Percentiles rank a stretch among this genome's conserved stretches.
Evolutionary conservation across 768 basidiomycete genomes (phyloP).

Genomic region (Epithele typhae): DNA sequence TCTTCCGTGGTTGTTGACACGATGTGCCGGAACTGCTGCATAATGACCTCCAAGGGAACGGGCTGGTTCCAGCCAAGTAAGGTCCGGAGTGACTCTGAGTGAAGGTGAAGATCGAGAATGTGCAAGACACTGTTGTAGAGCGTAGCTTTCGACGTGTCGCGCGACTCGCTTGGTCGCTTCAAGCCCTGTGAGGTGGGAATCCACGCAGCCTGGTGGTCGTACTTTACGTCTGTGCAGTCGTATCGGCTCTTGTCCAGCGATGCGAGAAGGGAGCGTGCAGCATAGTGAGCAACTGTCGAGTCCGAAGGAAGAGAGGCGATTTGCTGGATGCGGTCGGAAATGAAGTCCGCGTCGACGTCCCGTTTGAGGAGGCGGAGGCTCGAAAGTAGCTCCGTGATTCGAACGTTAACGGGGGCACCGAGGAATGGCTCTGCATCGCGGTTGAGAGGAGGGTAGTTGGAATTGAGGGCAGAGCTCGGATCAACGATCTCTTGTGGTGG

Average conservation of each 20-base stretch:
- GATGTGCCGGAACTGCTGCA: not conserved
- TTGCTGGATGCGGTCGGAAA: not conserved
- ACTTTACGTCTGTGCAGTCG: conserved; percentile 14
- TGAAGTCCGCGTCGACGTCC: not conserved
- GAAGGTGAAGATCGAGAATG: conserved; percentile 20
- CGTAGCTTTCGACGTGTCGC: conserved; percentile 10
- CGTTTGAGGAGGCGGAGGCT: not conserved
- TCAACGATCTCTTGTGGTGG: conserved; percentile 4
- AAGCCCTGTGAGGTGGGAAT: conserved; percentile 36
- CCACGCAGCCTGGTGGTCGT: conserved; percentile 26
- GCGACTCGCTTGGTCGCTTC: conserved; percentile 18
- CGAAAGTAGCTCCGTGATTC: not conserved
- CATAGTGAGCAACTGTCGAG: not conserved
- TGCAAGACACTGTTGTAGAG: conserved; percentile 40
- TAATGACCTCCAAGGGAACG: conserved; percentile 18
- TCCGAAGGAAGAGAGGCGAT: not conserved
- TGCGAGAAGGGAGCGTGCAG: not conserved
- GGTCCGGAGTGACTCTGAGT: not conserved
- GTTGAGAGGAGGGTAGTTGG: not conserved
- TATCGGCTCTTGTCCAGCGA: conserved; percentile 10
- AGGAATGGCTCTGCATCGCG: not conserved
- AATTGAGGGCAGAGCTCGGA: not conserved
- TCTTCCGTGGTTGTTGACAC: not conserved
- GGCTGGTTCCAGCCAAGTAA: conserved; percentile 37
- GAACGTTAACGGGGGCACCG: not conserved